Percentiles rank a stretch among this genome's conserved stretches.
These are phyloP conservation scores for Grifola frondosa DNA, from an alignment of 1,284 basidiomycete genomes.

Conservation along the genomic window DNA sequence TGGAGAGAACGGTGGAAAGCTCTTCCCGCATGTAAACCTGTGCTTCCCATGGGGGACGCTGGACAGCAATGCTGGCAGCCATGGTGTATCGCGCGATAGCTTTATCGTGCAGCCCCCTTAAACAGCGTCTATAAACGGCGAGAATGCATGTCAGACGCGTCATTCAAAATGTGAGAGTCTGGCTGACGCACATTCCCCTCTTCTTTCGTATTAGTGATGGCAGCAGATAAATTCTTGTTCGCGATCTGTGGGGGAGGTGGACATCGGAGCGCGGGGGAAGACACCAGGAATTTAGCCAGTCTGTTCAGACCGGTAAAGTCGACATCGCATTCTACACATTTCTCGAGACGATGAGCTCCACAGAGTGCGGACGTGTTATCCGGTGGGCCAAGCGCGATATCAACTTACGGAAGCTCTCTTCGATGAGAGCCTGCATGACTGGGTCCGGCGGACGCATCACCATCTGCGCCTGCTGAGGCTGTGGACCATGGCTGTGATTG, in stretches of 20 bases:
- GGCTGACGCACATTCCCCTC: slow-evolving; percentile 76
- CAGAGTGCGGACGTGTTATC: slow-evolving; percentile 59
- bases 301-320: slow-evolving; percentile 75
- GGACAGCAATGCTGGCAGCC: slow-evolving; percentile 79
- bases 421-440: slow-evolving; percentile 69
- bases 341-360: slow-evolving; percentile 60
- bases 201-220: slow-evolving; percentile 79
- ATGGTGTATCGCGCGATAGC: slow-evolving; percentile 85
- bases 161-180: not conserved
- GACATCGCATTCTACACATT: slow-evolving; percentile 67
- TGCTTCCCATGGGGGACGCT: slow-evolving; percentile 89
- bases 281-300: slow-evolving; percentile 66
- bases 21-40: slow-evolving; percentile 86
- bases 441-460: slow-evolving; percentile 60
- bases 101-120: slow-evolving; percentile 71
- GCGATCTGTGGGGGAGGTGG: slow-evolving; percentile 82
- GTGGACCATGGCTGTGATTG: slow-evolving; percentile 38
- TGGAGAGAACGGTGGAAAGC: slow-evolving; percentile 84
- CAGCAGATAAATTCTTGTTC: slow-evolving; percentile 70
- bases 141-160: slow-evolving; percentile 4
- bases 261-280: slow-evolving; percentile 72
- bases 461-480: slow-evolving; percentile 39
- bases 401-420: slow-evolving; percentile 64
- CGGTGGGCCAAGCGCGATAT: slow-evolving; percentile 53
- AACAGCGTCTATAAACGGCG: slow-evolving; percentile 58